Evolutionary conservation across 2,329 filamentous ascomycete species (phyloP), one percentile per base, ranked within the genome.

Genomic region (Immersiporthe knoxdaviesiana): DNA sequence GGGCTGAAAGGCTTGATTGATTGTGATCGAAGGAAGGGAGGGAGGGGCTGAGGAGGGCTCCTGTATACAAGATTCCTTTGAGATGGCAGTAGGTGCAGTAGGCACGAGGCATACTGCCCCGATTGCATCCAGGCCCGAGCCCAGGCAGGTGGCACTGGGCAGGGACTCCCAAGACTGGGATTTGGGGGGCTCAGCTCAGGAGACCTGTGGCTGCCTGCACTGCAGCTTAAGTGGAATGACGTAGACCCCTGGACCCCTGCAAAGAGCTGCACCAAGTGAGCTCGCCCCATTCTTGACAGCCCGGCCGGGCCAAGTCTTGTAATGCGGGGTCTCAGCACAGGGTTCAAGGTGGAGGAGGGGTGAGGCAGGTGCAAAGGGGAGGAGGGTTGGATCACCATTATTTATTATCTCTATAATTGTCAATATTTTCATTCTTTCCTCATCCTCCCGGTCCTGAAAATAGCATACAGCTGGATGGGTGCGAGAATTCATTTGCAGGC

Each of bases 161-260:
- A 56, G 52, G 52, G 24, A 24, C 52, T 32, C 12, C 5, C n/a
- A n/a, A 56, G 14, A 30, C 27, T 56, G 14, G 27, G 27, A 11
- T 47, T 44, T 6, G 44, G 44, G 44, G 44, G 44, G 44, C 44
- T 47, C 44, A 47, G 52, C 52, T 30, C 27, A 56, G 52, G 52
- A 56, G 52, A 56, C 52, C 52, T 56, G 52, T 16, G 27, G 24
- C n/a, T 27, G 50, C 50, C 52, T 56, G 52, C n/a, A 59, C 18
- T 37, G 56, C 56, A n/a, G 21, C 56, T 59, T 14, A 21, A 14
- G 1, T 18, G 32, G 18, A 21, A 59, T 59, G 56, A 59, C 56
- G 56, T 59, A 59, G 5, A 7, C 30, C 32, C 56, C 56, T 59
- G 56, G 32, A 37, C 56, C 56, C 56, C 32, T 59, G 56, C 54